Evolutionary conservation across 2,329 filamentous ascomycete genomes (phyloP), one percentile per base, ranked within the genome.

Genomic region (Didymella lethalis): DNA sequence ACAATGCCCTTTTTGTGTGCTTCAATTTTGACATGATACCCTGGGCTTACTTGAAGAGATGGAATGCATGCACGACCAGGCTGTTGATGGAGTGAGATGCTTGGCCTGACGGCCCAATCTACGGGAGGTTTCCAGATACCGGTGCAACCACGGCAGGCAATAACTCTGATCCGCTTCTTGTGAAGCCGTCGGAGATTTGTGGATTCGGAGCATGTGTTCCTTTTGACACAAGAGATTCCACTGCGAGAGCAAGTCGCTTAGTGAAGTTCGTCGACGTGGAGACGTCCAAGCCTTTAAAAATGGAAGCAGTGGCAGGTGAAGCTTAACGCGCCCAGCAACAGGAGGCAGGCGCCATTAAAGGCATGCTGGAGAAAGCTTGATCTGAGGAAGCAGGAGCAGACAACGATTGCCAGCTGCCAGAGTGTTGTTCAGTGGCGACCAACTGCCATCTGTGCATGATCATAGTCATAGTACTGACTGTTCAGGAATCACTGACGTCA

Each of bases 261-360:
- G 12, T 48, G 46, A 47, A 26, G 26, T 43, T n/a, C 5, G 14
- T 25, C 7, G 18, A 18, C 18, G 40, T 41, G 46, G 45, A 38
- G 45, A 25, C 20, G 28, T 40, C 47, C 54, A 52, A 57, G 54
- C 43, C 12, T 11, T n/a, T 18, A 26, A 53, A 16, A 23, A 34
- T 36, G 36, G 20, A 53, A 58, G 50, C 46, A 18, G 31, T 41
- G 32, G 50, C n/a, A 26, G 20, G 26, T 34, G 50, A 59, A 50
- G 56, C 56, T 59, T 59, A 50, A 31, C 36, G 20, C 20, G 26
- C 44, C 44, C 32, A 48, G 44, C 51, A 18, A 36, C 29, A 14
- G 38, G n/a, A 20, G 44, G 34, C 18, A 38, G 44, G 16, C 32
- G n/a, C 47, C 18, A 41, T 11, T n/a, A 3, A 20, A 34, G 29